Conservation (phyloP, 1,284 basidiomycete genomes). For the Microbotryomycetes sp. region DNA sequence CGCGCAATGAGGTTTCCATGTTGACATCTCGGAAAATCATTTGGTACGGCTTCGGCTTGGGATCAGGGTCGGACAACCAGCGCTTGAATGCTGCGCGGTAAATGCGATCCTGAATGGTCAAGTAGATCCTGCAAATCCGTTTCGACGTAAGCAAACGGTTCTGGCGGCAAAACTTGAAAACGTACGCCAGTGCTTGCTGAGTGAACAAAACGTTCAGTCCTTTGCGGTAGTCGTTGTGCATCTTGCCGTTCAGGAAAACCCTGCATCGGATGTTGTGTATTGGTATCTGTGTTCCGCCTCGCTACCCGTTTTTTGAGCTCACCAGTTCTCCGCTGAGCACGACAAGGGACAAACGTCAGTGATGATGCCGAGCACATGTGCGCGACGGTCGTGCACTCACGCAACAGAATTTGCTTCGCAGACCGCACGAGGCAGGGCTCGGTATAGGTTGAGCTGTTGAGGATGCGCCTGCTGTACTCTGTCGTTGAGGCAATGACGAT, state of each 20-base stretch:
- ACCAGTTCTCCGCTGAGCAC: constrained; percentile 74
- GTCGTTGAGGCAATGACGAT: constrained; percentile 94
- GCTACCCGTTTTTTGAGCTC: constrained; percentile 18
- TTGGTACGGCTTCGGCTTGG: constrained; percentile 55
- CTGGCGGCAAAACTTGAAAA: constrained; percentile 21
- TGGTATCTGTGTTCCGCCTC: not conserved
- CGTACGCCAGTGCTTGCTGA: constrained; percentile 77
- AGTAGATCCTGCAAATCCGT: constrained; percentile 62
- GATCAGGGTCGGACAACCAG: constrained; percentile 38
- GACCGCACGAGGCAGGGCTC: constrained; percentile 92
- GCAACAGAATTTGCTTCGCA: constrained; percentile 76
- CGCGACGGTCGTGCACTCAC: not conserved
- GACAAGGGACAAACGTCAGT: not conserved
- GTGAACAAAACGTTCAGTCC: constrained; percentile 90
- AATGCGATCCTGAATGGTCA: constrained; percentile 77
- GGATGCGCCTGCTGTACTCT: constrained; percentile 80
- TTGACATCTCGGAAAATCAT: constrained; percentile 84
- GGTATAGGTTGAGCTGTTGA: constrained; percentile 80
- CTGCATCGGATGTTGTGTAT: constrained; percentile 44
- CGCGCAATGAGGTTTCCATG: constrained; percentile 93
- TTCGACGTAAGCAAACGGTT: constrained; percentile 19
- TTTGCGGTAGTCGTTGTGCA: constrained; percentile 88
- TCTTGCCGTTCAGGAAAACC: constrained; percentile 94
- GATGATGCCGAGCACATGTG: too few relatives aligned
- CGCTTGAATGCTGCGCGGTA: constrained; percentile 51